Evolutionary conservation across 2,329 filamentous ascomycete genomes (phyloP), one percentile per base, ranked within the genome.

Genomic region (Fusarium sp.): DNA sequence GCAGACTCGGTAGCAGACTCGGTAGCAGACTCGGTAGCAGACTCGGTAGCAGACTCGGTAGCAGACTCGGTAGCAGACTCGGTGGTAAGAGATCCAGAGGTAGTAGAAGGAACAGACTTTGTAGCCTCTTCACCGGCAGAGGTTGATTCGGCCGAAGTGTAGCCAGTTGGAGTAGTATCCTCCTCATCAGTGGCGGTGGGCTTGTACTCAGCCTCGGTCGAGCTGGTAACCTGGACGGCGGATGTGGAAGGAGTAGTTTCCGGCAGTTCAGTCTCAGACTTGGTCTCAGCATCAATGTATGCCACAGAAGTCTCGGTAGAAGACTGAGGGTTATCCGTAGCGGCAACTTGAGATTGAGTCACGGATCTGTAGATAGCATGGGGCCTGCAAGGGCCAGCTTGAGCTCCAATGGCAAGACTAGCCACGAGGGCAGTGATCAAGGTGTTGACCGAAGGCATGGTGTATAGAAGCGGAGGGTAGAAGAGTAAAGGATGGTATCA

Each of bases 381-480:
- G 28, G 57, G 66, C n/a, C 43, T 63, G 26, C 67, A 70, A 54
- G 67, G 67, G 19, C 67, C 46, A 19, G 67, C 67, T 22, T 68
- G 67, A 34, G 36, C 50, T 46, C 67, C 54, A 19, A 70, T 53
- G 7, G 54, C 49, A 44, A 70, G 59, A 24, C 67, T 21, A 43
- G 57, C 67, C 62, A 70, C 50, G 13, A 70, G 60, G 53, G 62
- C 62, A 36, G 53, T 49, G 42, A 70, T 51, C 9, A 70, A 34
- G 21, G 46, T 44, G 26, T 57, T 64, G 42, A 70, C 46, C 22
- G 67, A 54, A 51, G 57, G 67, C 67, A 70, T 70, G 44, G 21
- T 28, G 53, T 28, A 45, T 19, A 54, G 42, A 47, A 19, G 31
- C 21, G 9, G 36, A 38, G 24, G 19, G 36, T 31, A 52, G 39